Evolutionary conservation across 139 green algal species (phyloP).

Genomic region (Volvox reticuliferus): DNA sequence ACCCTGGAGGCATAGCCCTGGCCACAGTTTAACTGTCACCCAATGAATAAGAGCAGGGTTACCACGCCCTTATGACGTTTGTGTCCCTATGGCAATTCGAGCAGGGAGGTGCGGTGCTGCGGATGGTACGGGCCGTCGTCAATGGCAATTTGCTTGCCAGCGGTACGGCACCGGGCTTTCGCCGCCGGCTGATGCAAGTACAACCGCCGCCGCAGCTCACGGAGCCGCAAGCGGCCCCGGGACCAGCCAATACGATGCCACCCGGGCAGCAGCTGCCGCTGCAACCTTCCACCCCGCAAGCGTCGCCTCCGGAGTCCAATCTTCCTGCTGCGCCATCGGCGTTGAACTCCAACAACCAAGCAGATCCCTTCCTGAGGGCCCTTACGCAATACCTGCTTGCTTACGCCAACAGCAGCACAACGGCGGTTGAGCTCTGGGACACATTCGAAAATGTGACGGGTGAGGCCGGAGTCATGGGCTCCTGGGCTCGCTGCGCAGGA

Average conservation of each 20-base stretch:
- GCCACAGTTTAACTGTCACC: too few species aligned
- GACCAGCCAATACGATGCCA: neutral
- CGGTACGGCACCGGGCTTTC: neutral
- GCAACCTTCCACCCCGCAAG: neutral
- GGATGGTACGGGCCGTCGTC: slow-evolving; percentile 90
- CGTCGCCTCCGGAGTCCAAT: neutral
- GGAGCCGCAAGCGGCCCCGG: too few species aligned
- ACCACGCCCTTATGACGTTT: too few species aligned
- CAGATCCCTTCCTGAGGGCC: slow-evolving; percentile 61
- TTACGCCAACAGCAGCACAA: slow-evolving; percentile 50
- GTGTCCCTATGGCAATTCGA: neutral
- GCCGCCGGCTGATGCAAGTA: neutral
- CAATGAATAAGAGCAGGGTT: too few species aligned
- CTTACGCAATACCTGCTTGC: slow-evolving; percentile 61
- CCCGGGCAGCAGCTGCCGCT: neutral
- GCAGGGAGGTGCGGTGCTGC: slow-evolving; percentile 87
- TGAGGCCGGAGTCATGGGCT: neutral
- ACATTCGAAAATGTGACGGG: slow-evolving; percentile 17
- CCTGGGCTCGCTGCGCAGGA: too few species aligned
- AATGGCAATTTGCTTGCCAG: slow-evolving; percentile 44
- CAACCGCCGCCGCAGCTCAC: neutral
- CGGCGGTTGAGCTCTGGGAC: slow-evolving; percentile 59
- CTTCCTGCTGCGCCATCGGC: neutral
- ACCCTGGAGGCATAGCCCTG: too few species aligned
- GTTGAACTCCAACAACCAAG: neutral